Percentiles rank a stretch among this genome's conserved stretches.
Conservation (phyloP, 345 rosid species). For the Combretum micranthum region DNA sequence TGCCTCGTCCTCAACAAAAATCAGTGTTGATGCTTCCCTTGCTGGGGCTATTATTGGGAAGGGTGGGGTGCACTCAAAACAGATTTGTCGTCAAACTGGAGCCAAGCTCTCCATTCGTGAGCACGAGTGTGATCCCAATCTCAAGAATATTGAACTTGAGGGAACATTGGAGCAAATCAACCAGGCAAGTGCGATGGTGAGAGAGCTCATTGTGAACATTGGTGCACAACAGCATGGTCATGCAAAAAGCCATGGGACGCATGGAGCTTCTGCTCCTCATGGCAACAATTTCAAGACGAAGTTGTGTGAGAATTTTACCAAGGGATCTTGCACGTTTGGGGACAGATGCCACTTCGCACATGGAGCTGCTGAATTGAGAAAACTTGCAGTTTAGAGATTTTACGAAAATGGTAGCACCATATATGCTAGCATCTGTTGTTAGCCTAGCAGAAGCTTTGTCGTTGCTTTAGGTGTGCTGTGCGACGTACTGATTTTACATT, state of each 20-base stretch:
- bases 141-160: conserved; percentile 89
- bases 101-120: conserved; percentile 87
- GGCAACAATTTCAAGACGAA: conserved; percentile 73
- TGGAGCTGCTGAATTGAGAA: conserved; percentile 68
- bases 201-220: conserved; percentile 67
- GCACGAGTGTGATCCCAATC: conserved; percentile 67
- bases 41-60: conserved; percentile 96
- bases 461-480: too few species aligned
- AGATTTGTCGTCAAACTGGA: conserved; percentile 77
- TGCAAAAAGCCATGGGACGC: conserved; percentile 17
- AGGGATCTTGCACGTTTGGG: conserved; percentile 83
- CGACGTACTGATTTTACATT: too few species aligned
- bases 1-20: conserved; percentile 81
- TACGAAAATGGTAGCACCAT: too few species aligned
- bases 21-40: conserved; percentile 85
- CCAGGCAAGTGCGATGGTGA: conserved; percentile 94
- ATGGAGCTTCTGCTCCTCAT: conserved; percentile 9
- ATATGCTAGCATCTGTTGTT: too few species aligned
- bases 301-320: conserved; percentile 62
- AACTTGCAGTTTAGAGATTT: conserved; percentile 9
- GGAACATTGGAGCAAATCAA: conserved; percentile 95
- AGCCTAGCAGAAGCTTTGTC: too few species aligned
- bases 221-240: conserved; percentile 35
- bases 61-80: conserved; percentile 89
- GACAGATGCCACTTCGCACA: conserved; percentile 92